Evolutionary conservation across 2,329 filamentous ascomycete genomes (phyloP).

Genomic region (Aspergillus caelatus): DNA sequence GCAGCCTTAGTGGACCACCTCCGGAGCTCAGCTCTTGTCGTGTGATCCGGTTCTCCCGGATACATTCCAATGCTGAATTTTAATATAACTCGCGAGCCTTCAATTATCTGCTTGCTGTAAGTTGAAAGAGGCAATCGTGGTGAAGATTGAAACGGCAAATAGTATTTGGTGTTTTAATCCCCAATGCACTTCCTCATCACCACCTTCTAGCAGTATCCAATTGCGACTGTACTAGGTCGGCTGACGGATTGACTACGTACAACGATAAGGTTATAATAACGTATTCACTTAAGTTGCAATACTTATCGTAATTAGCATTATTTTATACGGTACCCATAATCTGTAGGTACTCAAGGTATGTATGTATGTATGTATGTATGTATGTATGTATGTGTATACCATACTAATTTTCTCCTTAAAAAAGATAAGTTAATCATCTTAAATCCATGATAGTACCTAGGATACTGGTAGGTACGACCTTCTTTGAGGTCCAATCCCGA

Average conservation of each 20-base stretch:
- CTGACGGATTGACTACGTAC: background rate
- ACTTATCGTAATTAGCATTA: background rate
- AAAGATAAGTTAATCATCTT: background rate
- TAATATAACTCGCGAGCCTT: background rate
- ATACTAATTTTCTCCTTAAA: background rate
- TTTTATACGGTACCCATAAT: background rate
- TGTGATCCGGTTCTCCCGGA: constrained; percentile 33
- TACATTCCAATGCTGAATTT: background rate
- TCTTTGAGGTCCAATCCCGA: background rate
- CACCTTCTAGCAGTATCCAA: background rate
- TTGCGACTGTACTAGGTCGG: too few species aligned
- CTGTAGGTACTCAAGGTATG: background rate
- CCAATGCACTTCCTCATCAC: background rate
- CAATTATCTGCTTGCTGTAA: background rate
- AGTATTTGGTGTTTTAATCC: background rate
- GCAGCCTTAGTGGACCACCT: constrained; percentile 32
- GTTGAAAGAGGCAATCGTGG: background rate
- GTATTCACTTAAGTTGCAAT: too few species aligned
- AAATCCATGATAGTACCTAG: background rate
- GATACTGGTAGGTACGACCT: background rate
- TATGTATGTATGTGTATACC: too few species aligned
- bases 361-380: background rate
- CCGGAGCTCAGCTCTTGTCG: constrained; percentile 28
- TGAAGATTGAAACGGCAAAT: background rate
- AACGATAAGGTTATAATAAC: background rate